A percentile compares a stretch with the other conserved stretches of the same genome.
Evolutionary conservation across 1,139 yeast genomes (phyloP).

Genomic region (Arxiozyma telluris): DNA sequence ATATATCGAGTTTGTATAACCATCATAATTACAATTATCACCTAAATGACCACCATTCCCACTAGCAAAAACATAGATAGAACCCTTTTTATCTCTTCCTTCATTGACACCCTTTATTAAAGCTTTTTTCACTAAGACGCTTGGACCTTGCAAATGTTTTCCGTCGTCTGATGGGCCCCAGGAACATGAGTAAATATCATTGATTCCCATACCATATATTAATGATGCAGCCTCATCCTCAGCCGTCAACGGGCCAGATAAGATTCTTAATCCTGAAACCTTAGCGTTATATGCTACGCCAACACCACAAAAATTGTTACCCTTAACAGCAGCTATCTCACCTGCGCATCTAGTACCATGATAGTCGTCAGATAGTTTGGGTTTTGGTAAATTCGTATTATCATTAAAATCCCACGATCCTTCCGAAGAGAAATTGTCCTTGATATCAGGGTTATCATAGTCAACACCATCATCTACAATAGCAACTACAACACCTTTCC

Average conservation of each 20-base stretch:
- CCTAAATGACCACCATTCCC: constrained; percentile 84
- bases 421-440: constrained; percentile 57
- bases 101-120: constrained; percentile 74
- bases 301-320: constrained; percentile 79
- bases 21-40: constrained; percentile 95
- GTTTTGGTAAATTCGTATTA: constrained; percentile 66
- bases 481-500: constrained; percentile 74
- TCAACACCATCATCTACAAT: constrained; percentile 94
- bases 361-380: constrained; percentile 70
- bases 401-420: constrained; percentile 93
- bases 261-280: constrained; percentile 84
- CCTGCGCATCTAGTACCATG: constrained; percentile 99
- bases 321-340: constrained; percentile 82
- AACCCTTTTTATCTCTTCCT: constrained; percentile 77
- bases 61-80: constrained; percentile 88
- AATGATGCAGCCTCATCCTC: constrained; percentile 90
- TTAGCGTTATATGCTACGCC: constrained; percentile 87
- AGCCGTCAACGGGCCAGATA: constrained; percentile 68
- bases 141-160: constrained; percentile 75
- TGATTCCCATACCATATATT: constrained; percentile 66
- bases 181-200: constrained; percentile 92
- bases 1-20: constrained; percentile 91
- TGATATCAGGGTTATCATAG: constrained; percentile 62
- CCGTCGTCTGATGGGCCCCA: constrained; percentile 99
- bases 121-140: constrained; percentile 67